A percentile compares a stretch with the other conserved stretches of the same genome.
phyloP scores from a whole-genome alignment of 2,329 filamentous ascomycete species.

The Pseudogymnoascus sp. region DNA sequence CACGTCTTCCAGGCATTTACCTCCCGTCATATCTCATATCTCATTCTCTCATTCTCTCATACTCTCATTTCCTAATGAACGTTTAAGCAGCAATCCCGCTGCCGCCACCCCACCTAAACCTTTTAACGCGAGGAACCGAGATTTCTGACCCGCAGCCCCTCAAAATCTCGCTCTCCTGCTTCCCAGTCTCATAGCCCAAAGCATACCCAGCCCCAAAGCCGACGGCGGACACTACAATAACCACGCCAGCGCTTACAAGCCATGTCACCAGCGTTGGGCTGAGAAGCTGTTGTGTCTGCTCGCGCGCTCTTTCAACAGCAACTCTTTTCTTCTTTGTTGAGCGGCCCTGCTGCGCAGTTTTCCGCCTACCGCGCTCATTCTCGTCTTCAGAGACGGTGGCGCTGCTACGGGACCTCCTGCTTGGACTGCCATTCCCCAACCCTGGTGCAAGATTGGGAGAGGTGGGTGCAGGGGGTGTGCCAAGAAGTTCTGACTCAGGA shows the following conservation, averaged over 20 bases:
- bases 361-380: constrained; percentile 4
- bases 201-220: constrained; percentile 63
- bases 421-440: constrained; percentile 36
- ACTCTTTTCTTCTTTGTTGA: constrained; percentile 34
- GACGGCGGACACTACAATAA: constrained; percentile 59
- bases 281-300: constrained; percentile 29
- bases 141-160: constrained; percentile 29
- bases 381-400: not conserved
- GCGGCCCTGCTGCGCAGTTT: constrained; percentile 19
- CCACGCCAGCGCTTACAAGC: constrained; percentile 56
- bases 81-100: constrained; percentile 6
- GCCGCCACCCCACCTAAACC: constrained; percentile 8
- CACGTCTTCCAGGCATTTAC: not conserved
- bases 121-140: constrained; percentile 27
- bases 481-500: constrained; percentile 51
- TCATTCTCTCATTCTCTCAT: not conserved
- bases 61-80: not conserved
- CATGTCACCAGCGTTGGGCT: constrained; percentile 55
- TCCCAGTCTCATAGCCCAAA: constrained; percentile 56
- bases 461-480: constrained; percentile 24
- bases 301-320: constrained; percentile 28
- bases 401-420: not conserved
- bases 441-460: constrained; percentile 17
- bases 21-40: not conserved
- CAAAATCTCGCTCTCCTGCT: constrained; percentile 39